Percentiles rank a stretch among this genome's conserved stretches.
Evolutionary conservation across 495 filamentous ascomycete species (phyloP).

Genomic region (Penicillium egyptiacum): DNA sequence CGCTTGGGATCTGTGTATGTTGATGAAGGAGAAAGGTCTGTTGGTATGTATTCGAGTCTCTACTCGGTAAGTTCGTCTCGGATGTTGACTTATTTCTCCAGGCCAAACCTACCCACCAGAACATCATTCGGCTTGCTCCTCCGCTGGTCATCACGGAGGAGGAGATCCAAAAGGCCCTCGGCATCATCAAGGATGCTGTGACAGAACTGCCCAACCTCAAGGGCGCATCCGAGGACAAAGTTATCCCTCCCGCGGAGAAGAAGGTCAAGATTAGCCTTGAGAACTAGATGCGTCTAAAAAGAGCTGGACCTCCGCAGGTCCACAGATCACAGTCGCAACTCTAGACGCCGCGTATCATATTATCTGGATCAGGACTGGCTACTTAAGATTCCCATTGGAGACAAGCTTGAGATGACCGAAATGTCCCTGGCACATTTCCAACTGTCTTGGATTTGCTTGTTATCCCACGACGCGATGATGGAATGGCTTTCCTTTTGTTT

Average conservation of each 20-base stretch:
- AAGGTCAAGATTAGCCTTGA: slow-evolving; percentile 52
- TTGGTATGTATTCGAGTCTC: slow-evolving; percentile 57
- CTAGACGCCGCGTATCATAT: neutral
- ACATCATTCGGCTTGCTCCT: slow-evolving; percentile 73
- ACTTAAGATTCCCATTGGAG: slow-evolving; percentile 6
- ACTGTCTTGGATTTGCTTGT: neutral
- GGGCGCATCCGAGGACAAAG: slow-evolving; percentile 45
- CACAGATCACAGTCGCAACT: neutral
- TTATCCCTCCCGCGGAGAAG: slow-evolving; percentile 52
- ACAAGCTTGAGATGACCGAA: neutral
- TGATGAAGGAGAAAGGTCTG: slow-evolving; percentile 93
- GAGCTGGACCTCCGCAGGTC: neutral
- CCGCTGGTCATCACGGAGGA: slow-evolving; percentile 58
- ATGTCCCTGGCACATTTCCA: neutral
- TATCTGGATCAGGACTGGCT: neutral
- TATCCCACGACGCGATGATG: slow-evolving; percentile 23
- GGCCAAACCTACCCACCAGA: slow-evolving; percentile 98
- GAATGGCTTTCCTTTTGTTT: slow-evolving; percentile 11
- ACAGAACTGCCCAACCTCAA: slow-evolving; percentile 51
- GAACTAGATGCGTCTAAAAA: slow-evolving; percentile 31
- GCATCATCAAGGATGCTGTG: slow-evolving; percentile 51
- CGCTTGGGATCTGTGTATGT: slow-evolving; percentile 96
- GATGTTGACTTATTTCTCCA: slow-evolving; percentile 43
- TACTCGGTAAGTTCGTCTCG: neutral
- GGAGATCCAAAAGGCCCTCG: slow-evolving; percentile 49